A percentile compares a stretch with the other conserved stretches of the same genome.
Conservation (phyloP, 2,329 filamentous ascomycete genomes). For the Saccharata proteae region DNA sequence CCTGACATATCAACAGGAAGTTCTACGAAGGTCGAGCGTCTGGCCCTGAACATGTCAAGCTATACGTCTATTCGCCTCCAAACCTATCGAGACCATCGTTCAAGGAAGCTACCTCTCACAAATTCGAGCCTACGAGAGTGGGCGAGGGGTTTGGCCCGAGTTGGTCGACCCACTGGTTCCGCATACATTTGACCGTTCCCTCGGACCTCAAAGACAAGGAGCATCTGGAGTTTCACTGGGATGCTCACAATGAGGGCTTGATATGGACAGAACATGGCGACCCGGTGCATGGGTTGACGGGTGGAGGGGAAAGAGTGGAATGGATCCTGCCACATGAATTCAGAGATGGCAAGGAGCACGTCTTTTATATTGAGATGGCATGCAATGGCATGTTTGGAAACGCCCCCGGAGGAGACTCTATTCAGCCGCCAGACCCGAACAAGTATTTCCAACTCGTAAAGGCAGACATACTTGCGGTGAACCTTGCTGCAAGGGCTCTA, state of each 20-base stretch:
- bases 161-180: slow-evolving; percentile 98
- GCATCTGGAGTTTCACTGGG: slow-evolving; percentile 91
- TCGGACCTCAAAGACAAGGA: slow-evolving; percentile 60
- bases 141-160: slow-evolving; percentile 81
- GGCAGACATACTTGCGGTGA: slow-evolving; percentile 81
- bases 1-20: slow-evolving; percentile 39
- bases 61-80: slow-evolving; percentile 78
- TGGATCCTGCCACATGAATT: slow-evolving; percentile 80
- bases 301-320: slow-evolving; percentile 75
- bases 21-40: slow-evolving; percentile 56
- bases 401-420: slow-evolving; percentile 68
- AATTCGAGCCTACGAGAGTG: slow-evolving; percentile 62
- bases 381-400: slow-evolving; percentile 99
- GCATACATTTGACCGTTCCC: slow-evolving; percentile 67
- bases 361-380: slow-evolving; percentile 94
- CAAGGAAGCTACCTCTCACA: slow-evolving; percentile 64
- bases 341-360: slow-evolving; percentile 75
- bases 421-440: slow-evolving; percentile 81
- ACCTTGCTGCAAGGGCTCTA: slow-evolving; percentile 69
- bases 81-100: slow-evolving; percentile 71
- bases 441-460: slow-evolving; percentile 63
- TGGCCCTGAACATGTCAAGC: slow-evolving; percentile 65
- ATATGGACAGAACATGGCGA: slow-evolving; percentile 87
- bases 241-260: slow-evolving; percentile 86
- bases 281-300: slow-evolving; percentile 82